phyloP scores from a whole-genome alignment of 2,329 filamentous ascomycete species.

The Diaporthe velutina region DNA sequence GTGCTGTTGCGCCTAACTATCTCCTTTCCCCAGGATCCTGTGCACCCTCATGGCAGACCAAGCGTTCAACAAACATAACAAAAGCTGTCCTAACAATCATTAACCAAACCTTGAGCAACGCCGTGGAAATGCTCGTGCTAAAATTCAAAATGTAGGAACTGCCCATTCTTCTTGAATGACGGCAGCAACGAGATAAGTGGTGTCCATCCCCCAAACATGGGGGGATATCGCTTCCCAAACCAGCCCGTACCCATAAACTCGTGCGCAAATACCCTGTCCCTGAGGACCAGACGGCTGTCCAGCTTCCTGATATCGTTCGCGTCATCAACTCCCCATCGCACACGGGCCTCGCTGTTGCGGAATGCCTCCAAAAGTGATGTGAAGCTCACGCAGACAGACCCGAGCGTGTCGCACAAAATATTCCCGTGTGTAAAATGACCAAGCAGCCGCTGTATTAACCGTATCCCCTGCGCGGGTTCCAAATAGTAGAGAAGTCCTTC shows the following conservation, averaged over 20 bases:
- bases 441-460: slow-evolving; percentile 28
- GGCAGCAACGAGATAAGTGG: slow-evolving; percentile 33
- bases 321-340: slow-evolving; percentile 31
- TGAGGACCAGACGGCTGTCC: slow-evolving; percentile 26
- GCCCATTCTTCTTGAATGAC: slow-evolving; percentile 22
- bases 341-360: neutral
- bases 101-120: slow-evolving; percentile 10
- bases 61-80: neutral
- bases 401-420: slow-evolving; percentile 29
- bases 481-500: slow-evolving; percentile 45
- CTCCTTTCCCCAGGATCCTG: slow-evolving; percentile 5
- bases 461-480: slow-evolving; percentile 40
- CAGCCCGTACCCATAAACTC: slow-evolving; percentile 31
- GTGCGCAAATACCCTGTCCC: slow-evolving; percentile 26
- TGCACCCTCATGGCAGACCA: neutral
- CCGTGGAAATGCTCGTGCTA: neutral
- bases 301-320: slow-evolving; percentile 18
- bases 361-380: slow-evolving; percentile 11
- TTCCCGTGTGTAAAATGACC: slow-evolving; percentile 25
- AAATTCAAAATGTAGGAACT: slow-evolving; percentile 27
- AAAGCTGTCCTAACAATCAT: neutral
- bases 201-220: slow-evolving; percentile 31
- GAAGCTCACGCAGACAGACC: slow-evolving; percentile 24
- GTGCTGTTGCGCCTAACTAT: slow-evolving; percentile 8
- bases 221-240: slow-evolving; percentile 33